Base-by-base conservation (phyloP, 2,329 filamentous ascomycete species). In the Mariannaea sp. region DNA sequence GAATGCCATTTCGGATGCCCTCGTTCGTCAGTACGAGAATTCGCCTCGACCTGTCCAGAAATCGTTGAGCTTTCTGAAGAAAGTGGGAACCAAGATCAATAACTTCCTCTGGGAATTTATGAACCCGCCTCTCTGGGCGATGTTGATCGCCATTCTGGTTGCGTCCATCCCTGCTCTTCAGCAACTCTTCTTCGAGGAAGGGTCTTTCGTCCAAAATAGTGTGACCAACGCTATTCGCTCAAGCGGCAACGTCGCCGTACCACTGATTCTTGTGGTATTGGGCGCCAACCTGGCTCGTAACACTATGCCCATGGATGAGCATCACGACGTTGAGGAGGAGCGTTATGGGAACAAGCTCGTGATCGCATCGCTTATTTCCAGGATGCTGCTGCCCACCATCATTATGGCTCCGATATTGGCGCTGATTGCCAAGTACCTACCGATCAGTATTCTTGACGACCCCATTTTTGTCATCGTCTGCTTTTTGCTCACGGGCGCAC, bases 391-490 rank as follows among this genome's bases (percentile, higher is more conserved):
- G 4, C 94, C 94, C 1, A 96, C 90, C 0, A 67, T 95, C 33
- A 83, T 97, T 71, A 97, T 97, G 90, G 90, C 92, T 0, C 94
- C 94, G 2, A 77, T 97, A 39, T 76, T 99, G 29, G 93, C 93
- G 0, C 59, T 97, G 13, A 82, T 88, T 39, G 94, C 94, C 54
- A 97, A 97, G 70, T 97, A 87, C 68, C 83, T 96, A 20, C 91
- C 91, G 3, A 82, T 99, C 67, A 95, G 90, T 77, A 97, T 99
- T 64, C 79, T 99, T 27, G 94, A 95, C 70, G 94, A 99, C 69
- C 94, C 94, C 8, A 99, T 99, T 66, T 99, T 99, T 72, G 87
- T 99, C 62, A 90, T 99, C 62, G 94, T 99, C 29, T 97, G 92
- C 75, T 99, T 97, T 81, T 79, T 99, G 60, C 88, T 99, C 61